Percentiles rank a stretch among this genome's conserved stretches.
Conservation (phyloP, 2,329 filamentous ascomycete genomes). For the Paecilomyces niveus region DNA sequence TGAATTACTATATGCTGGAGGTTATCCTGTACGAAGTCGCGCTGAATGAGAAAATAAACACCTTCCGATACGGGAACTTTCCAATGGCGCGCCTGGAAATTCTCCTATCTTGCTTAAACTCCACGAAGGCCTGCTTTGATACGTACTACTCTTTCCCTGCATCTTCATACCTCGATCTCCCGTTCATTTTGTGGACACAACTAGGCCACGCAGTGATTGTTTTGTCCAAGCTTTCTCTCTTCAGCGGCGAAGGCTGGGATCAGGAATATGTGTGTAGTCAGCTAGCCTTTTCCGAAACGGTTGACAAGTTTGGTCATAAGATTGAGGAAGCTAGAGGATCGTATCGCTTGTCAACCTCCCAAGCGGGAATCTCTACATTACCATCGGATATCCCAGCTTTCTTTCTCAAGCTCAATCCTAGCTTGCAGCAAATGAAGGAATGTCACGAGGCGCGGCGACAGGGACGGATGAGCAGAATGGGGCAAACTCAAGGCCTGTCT, state of each 20-base stretch:
- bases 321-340: slow-evolving; percentile 11
- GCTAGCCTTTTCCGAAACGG: slow-evolving; percentile 12
- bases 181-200: slow-evolving; percentile 41
- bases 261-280: slow-evolving; percentile 12
- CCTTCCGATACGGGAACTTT: slow-evolving; percentile 25
- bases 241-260: slow-evolving; percentile 18
- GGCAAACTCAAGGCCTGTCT: neutral
- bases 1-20: slow-evolving; percentile 21
- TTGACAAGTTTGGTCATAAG: slow-evolving; percentile 12
- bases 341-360: neutral
- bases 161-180: slow-evolving; percentile 38
- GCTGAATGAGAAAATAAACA: slow-evolving; percentile 30
- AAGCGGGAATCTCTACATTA: neutral
- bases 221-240: slow-evolving; percentile 18
- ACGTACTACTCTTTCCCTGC: slow-evolving; percentile 42
- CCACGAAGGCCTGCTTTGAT: slow-evolving; percentile 46
- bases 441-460: neutral
- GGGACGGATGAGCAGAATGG: neutral
- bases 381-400: neutral
- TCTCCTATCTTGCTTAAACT: slow-evolving; percentile 44
- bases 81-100: slow-evolving; percentile 42
- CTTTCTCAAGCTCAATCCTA: neutral
- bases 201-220: slow-evolving; percentile 38
- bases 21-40: slow-evolving; percentile 18
- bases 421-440: neutral